Percentiles rank a stretch among this genome's conserved stretches.
phyloP scores from a whole-genome alignment of 169 alveolate species.

The Miamiensis avidus region DNA sequence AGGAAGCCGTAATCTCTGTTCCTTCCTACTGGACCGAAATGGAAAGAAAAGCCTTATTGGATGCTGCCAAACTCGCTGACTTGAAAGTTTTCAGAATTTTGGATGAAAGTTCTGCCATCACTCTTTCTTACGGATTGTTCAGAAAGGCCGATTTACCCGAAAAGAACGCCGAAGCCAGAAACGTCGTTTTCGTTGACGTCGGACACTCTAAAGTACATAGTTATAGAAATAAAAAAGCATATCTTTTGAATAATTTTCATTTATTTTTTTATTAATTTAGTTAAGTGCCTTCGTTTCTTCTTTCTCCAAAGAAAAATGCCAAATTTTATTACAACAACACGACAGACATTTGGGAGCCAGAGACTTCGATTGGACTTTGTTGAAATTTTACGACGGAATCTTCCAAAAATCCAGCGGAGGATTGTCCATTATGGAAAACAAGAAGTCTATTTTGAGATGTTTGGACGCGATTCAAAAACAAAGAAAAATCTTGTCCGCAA shows the following conservation, averaged over 20 bases:
- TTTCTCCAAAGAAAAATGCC: conserved; percentile 88
- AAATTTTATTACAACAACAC: conserved; percentile 90
- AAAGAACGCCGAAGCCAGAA: conserved; percentile 87
- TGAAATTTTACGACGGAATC: conserved; percentile 87
- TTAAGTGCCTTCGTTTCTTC: conserved; percentile 90
- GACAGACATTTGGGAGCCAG: conserved; percentile 96
- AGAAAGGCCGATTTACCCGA: conserved; percentile 88
- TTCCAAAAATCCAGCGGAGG: conserved; percentile 88
- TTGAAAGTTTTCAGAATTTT: conserved; percentile 91
- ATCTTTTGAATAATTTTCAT: no score
- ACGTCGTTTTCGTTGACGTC: conserved; percentile 94
- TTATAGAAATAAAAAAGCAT: no score
- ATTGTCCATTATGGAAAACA: conserved; percentile 87
- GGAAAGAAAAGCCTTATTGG: conserved; percentile 93
- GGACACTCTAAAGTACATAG: conserved; percentile 96
- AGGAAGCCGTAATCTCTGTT: conserved; percentile 86
- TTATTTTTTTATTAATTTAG: no score
- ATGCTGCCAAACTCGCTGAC: conserved; percentile 94
- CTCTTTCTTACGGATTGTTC: conserved; percentile 97
- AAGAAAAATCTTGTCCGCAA: conserved; percentile 96
- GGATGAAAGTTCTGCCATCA: conserved; percentile 96
- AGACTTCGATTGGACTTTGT: conserved; percentile 91
- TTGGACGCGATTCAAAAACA: conserved; percentile 95
- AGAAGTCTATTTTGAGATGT: conserved; percentile 92
- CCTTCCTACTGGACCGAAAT: conserved; percentile 91